Evolutionary conservation across 2,329 filamentous ascomycete species (phyloP), one percentile per base, ranked within the genome.

Genomic region (Diaporthe aspalathi): DNA sequence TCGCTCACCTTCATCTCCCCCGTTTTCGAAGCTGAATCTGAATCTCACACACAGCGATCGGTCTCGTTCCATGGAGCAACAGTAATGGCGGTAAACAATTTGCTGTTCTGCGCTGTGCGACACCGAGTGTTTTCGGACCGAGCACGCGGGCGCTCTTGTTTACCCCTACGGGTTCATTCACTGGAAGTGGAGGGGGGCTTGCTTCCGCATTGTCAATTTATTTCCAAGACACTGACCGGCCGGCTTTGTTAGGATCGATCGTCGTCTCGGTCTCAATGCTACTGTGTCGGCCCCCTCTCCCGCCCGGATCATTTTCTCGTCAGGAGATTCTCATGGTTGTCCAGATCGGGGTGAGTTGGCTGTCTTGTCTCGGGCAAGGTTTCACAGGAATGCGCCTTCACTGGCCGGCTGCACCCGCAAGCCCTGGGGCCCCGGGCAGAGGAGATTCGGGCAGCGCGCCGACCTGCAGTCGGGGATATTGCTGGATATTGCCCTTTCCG

Each of bases 391-490:
- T 32, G 60, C 20, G n/a, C 8, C n/a, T 20, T 24, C 40, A 14
- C 11, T 68, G 62, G 62, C 71, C 71, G 68, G 71, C 68, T 71
- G 68, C 43, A 63, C 54, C 71, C 68, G 71, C 24, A n/a, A 27
- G 29, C 22, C 57, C 52, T 27, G 50, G 29, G 14, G n/a, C 32
- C 52, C 49, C 52, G 62, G 29, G 32, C 60, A 62, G 38, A 47
- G 40, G 24, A 56, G 22, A 43, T 32, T 27, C 60, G 53, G 60
- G 24, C 40, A 66, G 56, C 24, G 62, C 27, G 60, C 52, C 60
- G 52, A 63, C 29, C 27, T 67, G 68, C 62, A 49, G 43, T 43
- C 52, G 60, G 32, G 32, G 52, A 49, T 50, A 38, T 50, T 35
- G 62, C 43, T 49, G 52, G 69, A 53, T 56, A 54, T 50, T 57